A percentile compares a stretch with the other conserved stretches of the same genome.
These are phyloP conservation scores for Lotus japonicus DNA, from an alignment of 306 rosid genomes.

Conservation along the genomic window DNA sequence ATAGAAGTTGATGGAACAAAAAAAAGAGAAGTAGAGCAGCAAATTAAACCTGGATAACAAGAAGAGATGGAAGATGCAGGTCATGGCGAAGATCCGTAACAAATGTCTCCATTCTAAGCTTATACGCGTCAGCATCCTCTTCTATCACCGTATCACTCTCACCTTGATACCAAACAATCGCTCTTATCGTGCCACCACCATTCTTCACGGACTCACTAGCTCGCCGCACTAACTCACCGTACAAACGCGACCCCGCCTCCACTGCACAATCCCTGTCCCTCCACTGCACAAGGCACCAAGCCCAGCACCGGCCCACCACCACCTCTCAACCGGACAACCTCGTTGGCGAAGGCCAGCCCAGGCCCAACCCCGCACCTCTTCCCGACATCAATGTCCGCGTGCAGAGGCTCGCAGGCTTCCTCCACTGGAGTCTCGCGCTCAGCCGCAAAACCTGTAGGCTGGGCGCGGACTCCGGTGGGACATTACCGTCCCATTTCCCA, in stretches of 20 bases:
- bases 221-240: conserved; percentile 31
- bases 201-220: conserved; percentile 10
- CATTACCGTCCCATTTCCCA: conserved; percentile 28
- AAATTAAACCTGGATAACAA: conserved; percentile 53
- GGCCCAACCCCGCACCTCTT: conserved; percentile 62
- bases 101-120: conserved; percentile 32
- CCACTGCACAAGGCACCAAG: conserved; percentile 61
- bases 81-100: conserved; percentile 34
- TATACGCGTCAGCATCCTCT: conserved; percentile 35
- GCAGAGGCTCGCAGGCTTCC: conserved; percentile 54
- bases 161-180: conserved; percentile 61
- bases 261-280: conserved; percentile 45
- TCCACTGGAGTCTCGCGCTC: conserved; percentile 37
- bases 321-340: conserved; percentile 4
- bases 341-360: conserved; percentile 53
- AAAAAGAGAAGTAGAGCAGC: background rate
- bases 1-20: no score
- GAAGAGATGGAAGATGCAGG: conserved; percentile 38
- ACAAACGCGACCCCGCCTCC: conserved; percentile 45
- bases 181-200: conserved; percentile 30
- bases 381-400: conserved; percentile 42
- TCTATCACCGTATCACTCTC: conserved; percentile 48
- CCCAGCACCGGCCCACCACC: conserved; percentile 17
- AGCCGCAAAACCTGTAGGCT: conserved; percentile 22
- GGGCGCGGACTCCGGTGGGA: conserved; percentile 38